Base-by-base conservation (phyloP, 2,329 filamentous ascomycete species). In the Fusarium sp. region DNA sequence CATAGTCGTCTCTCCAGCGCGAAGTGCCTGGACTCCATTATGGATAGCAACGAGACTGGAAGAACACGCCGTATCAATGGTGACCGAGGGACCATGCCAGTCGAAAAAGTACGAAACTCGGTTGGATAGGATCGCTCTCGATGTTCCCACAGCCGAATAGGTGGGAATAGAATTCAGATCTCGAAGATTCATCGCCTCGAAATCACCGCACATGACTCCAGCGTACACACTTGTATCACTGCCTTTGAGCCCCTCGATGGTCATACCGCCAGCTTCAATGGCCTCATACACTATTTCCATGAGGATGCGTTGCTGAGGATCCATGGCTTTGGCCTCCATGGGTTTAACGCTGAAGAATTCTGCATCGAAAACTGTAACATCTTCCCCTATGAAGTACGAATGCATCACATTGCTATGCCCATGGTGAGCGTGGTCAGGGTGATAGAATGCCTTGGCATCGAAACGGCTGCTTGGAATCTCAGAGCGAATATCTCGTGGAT, bases 231-330 rank as follows among this genome's bases (percentile, higher is more conserved):
- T n/a, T 47, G 37, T 7, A 60, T 74, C 40, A 65, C 34, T 3
- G 4, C 72, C 71, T 13, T 62, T 46, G n/a, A 70, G 51, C 7
- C 69, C 27, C 2, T 79, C 75, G n/a, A 82, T 62, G 1, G 75
- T 65, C 3, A 79, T 39, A n/a, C 82, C 81, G 2, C 76, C 77
- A 4, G 73, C 73, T 43, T 80, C 81, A 3, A 88, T 68, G 1
- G 81, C 79, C 56, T 85, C 82, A 52, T 80, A 83, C n/a, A 76
- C 75, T 0, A 81, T 78, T 54, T 85, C 81, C 6, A 83, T 75
- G 15, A 82, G 69, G 61, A 79, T 76, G 2, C 82, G 74, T 62
- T 83, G 81, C 64, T 84, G 82, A 1, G 83, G 83, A 50, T 85
- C 83, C 65, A 83, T 76, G 30, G 69, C 74, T 37, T 73, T 72